Conservation (phyloP, 1,139 yeast species). For the Kodamaea derodonti region DNA sequence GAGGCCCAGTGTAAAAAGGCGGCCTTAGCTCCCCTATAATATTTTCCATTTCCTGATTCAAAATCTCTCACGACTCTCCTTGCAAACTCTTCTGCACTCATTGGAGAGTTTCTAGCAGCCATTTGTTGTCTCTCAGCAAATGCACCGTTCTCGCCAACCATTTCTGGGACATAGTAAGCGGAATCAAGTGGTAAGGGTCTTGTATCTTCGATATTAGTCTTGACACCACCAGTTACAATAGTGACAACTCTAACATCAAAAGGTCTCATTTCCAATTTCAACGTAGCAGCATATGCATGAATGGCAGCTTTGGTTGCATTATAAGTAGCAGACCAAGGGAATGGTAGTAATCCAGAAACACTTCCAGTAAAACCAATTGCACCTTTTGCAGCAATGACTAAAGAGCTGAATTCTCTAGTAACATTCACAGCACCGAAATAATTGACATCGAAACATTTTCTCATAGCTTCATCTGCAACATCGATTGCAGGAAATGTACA, state of each 20-base stretch:
- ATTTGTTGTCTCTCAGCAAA: conserved; percentile 52
- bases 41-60: conserved; percentile 14
- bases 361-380: conserved; percentile 75
- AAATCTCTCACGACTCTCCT: conserved; percentile 48
- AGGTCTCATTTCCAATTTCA: conserved; percentile 67
- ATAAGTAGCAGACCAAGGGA: conserved; percentile 70
- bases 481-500: conserved; percentile 73
- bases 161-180: conserved; percentile 48
- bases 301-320: conserved; percentile 76
- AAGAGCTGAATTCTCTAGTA: conserved; percentile 54
- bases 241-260: conserved; percentile 72
- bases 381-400: conserved; percentile 65
- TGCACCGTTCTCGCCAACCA: conserved; percentile 31
- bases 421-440: conserved; percentile 66
- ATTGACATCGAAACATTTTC: conserved; percentile 61
- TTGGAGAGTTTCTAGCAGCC: conserved; percentile 46
- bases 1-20: conserved; percentile 3
- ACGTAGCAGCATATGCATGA: conserved; percentile 60
- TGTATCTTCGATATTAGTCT: conserved; percentile 56
- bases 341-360: conserved; percentile 59
- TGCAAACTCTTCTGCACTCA: conserved; percentile 57
- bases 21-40: conserved; percentile 7
- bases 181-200: conserved; percentile 52
- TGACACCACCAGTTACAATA: conserved; percentile 63
- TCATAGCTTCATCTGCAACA: conserved; percentile 53